Evolutionary conservation across 345 rosid species (phyloP).

Genomic region (Eucalyptus melliodora): DNA sequence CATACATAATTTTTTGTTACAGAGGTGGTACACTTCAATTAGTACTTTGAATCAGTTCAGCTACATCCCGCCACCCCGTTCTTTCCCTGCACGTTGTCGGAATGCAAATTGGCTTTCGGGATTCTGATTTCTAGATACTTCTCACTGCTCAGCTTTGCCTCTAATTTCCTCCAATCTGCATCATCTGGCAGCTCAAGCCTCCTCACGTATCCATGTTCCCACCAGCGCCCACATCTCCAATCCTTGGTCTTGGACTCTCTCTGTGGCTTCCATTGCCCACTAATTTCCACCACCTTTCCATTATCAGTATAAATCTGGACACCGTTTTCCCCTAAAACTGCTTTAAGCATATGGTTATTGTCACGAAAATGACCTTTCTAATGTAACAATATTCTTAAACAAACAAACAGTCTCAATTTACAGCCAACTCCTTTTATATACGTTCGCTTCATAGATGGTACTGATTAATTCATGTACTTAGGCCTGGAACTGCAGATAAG

Average conservation of each 20-base stretch:
- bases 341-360: background rate
- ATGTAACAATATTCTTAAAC: background rate
- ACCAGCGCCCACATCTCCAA: slow-evolving; percentile 80
- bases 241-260: slow-evolving; percentile 29
- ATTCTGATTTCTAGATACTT: slow-evolving; percentile 46
- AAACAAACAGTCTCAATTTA: background rate
- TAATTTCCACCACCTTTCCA: slow-evolving; percentile 65
- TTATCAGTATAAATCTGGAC: slow-evolving; percentile 37
- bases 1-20: background rate
- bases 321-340: slow-evolving; percentile 35
- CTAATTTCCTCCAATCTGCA: slow-evolving; percentile 45
- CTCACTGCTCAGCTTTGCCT: slow-evolving; percentile 26
- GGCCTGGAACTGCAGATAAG: background rate
- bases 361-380: background rate
- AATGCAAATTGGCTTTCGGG: slow-evolving; percentile 8
- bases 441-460: background rate
- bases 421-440: background rate
- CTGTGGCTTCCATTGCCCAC: slow-evolving; percentile 57
- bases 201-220: slow-evolving; percentile 73
- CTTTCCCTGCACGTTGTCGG: background rate
- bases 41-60: background rate
- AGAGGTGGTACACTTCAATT: background rate
- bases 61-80: background rate
- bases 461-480: background rate
- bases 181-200: slow-evolving; percentile 83